These are phyloP conservation scores for Tricholoma furcatifolium DNA, from an alignment of 768 basidiomycete genomes.

Conservation along the genomic window DNA sequence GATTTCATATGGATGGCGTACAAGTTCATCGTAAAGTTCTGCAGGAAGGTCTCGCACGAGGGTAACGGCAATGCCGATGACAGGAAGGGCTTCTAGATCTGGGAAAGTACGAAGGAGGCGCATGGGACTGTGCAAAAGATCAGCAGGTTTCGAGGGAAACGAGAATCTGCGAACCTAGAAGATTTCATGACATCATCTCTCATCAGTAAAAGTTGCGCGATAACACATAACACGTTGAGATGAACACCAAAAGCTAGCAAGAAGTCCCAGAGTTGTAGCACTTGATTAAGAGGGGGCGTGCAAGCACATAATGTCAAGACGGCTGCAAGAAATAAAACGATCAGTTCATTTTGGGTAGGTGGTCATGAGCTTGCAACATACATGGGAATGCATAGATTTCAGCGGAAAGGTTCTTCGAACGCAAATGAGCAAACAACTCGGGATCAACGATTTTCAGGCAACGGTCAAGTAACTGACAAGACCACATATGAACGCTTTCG, in stretches of 20 bases:
- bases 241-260: slow-evolving; percentile 95
- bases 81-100: slow-evolving; percentile 80
- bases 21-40: slow-evolving; percentile 86
- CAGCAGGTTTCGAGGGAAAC: not conserved
- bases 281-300: slow-evolving; percentile 94
- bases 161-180: slow-evolving; percentile 58
- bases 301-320: slow-evolving; percentile 95
- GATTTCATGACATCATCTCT: slow-evolving; percentile 87
- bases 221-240: slow-evolving; percentile 94
- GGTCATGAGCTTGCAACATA: slow-evolving; percentile 35
- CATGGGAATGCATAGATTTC: slow-evolving; percentile 98
- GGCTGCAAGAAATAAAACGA: slow-evolving; percentile 43
- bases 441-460: slow-evolving; percentile 92
- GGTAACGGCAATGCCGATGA: slow-evolving; percentile 92
- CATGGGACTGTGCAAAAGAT: slow-evolving; percentile 70
- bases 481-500: not conserved
- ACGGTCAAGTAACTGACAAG: slow-evolving; percentile 77
- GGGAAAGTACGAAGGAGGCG: slow-evolving; percentile 92
- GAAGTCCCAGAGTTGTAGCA: slow-evolving; percentile 96
- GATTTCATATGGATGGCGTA: slow-evolving; percentile 80
- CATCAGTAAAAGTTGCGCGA: slow-evolving; percentile 90
- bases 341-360: not conserved
- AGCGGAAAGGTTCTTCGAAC: slow-evolving; percentile 89
- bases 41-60: slow-evolving; percentile 89
- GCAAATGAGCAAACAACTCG: slow-evolving; percentile 76